A percentile compares a stretch with the other conserved stretches of the same genome.
Conservation (phyloP, 1,284 basidiomycete species). For the Melampsora medusae region DNA sequence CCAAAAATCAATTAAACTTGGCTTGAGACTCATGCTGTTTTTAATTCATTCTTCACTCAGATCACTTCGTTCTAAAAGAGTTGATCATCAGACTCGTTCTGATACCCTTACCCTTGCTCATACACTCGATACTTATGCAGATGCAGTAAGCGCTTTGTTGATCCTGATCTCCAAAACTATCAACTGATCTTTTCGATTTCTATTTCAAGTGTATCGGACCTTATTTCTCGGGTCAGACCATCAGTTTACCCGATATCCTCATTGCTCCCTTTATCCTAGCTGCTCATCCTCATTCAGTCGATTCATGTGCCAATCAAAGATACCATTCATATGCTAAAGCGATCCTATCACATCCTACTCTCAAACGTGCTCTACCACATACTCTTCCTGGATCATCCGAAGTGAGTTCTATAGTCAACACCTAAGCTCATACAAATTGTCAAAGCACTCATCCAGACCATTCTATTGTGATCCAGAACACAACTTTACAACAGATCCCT, state of each 20-base stretch:
- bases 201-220: conserved; percentile 29
- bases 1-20: background rate
- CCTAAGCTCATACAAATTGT: background rate
- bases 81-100: no score
- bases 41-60: background rate
- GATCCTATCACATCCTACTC: conserved; percentile 18
- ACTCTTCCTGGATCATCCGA: conserved; percentile 1
- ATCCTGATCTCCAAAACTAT: background rate
- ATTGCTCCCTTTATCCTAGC: conserved; percentile 38
- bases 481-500: background rate
- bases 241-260: conserved; percentile 43
- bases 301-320: conserved; percentile 25
- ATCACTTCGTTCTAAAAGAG: background rate
- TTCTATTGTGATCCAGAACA: background rate
- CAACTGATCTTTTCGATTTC: no score
- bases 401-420: conserved; percentile 5
- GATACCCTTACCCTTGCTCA: no score
- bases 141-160: background rate
- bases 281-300: conserved; percentile 20
- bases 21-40: background rate
- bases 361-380: conserved; percentile 12
- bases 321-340: conserved; percentile 37
- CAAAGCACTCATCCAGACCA: background rate
- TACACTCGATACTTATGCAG: background rate
- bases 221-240: conserved; percentile 37